Conservation (phyloP, 208 protist genomes). For the Kentomonas sorsogonicus region DNA sequence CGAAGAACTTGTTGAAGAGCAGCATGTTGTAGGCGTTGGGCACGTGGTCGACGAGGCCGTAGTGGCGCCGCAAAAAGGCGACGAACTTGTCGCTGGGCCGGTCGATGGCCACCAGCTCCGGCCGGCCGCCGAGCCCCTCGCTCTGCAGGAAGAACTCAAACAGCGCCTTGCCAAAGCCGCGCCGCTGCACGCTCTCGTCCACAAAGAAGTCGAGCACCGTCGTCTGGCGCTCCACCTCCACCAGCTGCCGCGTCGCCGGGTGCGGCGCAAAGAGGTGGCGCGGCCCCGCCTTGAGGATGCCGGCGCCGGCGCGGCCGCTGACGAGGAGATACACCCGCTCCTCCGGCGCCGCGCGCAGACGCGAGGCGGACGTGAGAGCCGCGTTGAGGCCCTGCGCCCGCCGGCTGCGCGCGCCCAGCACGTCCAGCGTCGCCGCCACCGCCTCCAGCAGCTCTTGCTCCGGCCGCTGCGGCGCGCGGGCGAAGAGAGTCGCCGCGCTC, state of each 20-base stretch:
- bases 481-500: too few relatives aligned
- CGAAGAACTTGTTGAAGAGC: constrained; percentile 88
- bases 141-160: constrained; percentile 67
- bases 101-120: constrained; percentile 85
- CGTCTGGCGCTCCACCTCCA: constrained; percentile 90
- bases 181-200: constrained; percentile 72
- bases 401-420: constrained; percentile 57
- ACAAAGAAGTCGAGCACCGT: constrained; percentile 95
- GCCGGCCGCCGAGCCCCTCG: constrained; percentile 23
- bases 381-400: constrained; percentile 45
- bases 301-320: constrained; percentile 46
- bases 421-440: constrained; percentile 76
- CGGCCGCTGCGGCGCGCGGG: too few relatives aligned
- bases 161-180: constrained; percentile 73
- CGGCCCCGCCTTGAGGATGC: constrained; percentile 86
- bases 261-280: constrained; percentile 88
- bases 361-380: constrained; percentile 57
- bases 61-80: constrained; percentile 84
- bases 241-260: constrained; percentile 27
- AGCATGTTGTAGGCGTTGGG: constrained; percentile 93
- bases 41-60: constrained; percentile 58
- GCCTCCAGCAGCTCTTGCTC: too few relatives aligned
- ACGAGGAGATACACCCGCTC: constrained; percentile 65
- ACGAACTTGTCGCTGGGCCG: constrained; percentile 89
- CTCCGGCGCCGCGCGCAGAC: constrained; percentile 45